These are phyloP conservation scores for Monosporascus sp. DNA, from an alignment of 2,329 filamentous ascomycete genomes.

Conservation along the genomic window DNA sequence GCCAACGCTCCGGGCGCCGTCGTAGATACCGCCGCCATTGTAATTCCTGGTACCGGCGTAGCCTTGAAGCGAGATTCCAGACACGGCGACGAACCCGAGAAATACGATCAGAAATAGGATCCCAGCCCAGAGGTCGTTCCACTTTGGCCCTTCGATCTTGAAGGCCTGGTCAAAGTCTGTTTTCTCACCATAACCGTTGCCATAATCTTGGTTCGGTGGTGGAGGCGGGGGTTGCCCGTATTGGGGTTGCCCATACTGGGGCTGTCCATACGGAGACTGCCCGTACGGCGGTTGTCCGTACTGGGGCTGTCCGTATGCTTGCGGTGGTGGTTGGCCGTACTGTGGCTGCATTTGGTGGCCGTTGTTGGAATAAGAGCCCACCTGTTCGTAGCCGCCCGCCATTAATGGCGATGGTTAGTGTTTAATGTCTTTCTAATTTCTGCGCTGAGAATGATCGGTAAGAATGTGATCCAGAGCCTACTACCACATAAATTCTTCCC, in stretches of 20 bases:
- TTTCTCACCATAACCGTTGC: constrained; percentile 39
- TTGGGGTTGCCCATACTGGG: constrained; percentile 10
- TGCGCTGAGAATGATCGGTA: no score
- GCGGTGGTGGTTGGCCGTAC: constrained; percentile 2
- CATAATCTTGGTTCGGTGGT: constrained; percentile 4
- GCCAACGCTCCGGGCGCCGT: constrained; percentile 56
- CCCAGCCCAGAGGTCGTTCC: constrained; percentile 85
- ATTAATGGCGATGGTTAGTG: no score
- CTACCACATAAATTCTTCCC: no score
- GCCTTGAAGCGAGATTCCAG: constrained; percentile 68
- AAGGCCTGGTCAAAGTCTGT: constrained; percentile 74
- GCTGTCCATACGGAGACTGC: not conserved
- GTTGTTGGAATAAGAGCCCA: no score
- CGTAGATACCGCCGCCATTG: constrained; percentile 71
- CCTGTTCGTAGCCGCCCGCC: no score
- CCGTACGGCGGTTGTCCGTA: constrained; percentile 1
- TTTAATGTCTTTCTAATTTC: no score
- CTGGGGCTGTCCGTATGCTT: no score
- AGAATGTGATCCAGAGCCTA: no score
- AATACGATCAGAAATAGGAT: constrained; percentile 71
- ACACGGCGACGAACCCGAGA: constrained; percentile 71
- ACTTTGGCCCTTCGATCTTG: constrained; percentile 78
- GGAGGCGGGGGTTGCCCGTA: constrained; percentile 9
- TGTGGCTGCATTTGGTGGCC: constrained; percentile 2
- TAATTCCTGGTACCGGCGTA: constrained; percentile 59